These are phyloP conservation scores for Nemania bipapillata DNA, from an alignment of 2,329 filamentous ascomycete genomes.

Conservation along the genomic window DNA sequence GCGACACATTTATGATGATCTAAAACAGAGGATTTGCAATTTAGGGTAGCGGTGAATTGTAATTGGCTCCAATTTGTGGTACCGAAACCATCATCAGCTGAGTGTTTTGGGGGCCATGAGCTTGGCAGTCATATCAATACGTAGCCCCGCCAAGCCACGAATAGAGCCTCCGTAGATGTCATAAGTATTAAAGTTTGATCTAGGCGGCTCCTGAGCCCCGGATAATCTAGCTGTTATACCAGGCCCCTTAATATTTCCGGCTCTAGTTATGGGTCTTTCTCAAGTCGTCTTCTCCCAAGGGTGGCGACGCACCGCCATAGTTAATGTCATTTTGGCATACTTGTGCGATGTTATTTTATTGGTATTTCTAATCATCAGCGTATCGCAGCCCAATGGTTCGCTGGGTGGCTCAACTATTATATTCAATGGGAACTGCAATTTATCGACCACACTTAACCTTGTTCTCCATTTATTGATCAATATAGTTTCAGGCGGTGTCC, in stretches of 20 bases:
- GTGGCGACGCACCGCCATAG: neutral
- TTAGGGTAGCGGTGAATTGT: no score
- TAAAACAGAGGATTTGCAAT: neutral
- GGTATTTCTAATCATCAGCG: neutral
- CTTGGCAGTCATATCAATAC: neutral
- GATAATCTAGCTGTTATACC: neutral
- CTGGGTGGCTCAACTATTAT: neutral
- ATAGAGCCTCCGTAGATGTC: neutral
- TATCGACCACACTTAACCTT: neutral
- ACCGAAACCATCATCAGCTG: neutral
- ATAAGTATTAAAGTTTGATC: neutral
- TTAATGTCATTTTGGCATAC: neutral
- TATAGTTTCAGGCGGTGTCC: neutral
- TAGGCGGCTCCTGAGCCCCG: neutral
- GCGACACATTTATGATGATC: neutral
- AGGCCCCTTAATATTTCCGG: neutral
- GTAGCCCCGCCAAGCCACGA: neutral
- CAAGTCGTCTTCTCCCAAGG: neutral
- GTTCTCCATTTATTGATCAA: constrained; percentile 7
- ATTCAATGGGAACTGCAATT: neutral
- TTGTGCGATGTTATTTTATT: neutral
- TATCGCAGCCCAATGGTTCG: neutral
- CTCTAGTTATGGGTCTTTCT: neutral
- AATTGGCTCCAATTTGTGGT: neutral
- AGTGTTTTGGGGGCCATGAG: neutral